Conservation (phyloP, 768 basidiomycete species). For the Calocybe gangraenosa region DNA sequence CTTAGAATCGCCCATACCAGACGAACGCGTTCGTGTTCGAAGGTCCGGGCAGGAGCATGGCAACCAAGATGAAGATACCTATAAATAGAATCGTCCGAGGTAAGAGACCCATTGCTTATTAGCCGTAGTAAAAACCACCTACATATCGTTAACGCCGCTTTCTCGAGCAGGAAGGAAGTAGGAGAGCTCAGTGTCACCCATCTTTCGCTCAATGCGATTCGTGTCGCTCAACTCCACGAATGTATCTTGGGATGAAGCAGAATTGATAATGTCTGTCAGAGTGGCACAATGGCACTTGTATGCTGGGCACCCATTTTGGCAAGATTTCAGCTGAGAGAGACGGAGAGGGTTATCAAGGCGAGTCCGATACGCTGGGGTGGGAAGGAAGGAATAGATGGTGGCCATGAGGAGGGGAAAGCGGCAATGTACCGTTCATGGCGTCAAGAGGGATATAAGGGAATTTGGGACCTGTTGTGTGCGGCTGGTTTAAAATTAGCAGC, state of each 20-base stretch:
- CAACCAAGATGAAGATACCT: constrained; percentile 84
- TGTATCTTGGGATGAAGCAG: constrained; percentile 17
- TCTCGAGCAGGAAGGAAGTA: constrained; percentile 81
- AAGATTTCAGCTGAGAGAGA: neutral
- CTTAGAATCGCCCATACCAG: constrained; percentile 72
- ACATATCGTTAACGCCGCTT: constrained; percentile 87
- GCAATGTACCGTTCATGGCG: neutral
- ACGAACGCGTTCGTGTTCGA: constrained; percentile 45
- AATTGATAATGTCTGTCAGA: neutral
- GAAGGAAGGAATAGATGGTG: neutral
- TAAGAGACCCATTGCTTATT: neutral
- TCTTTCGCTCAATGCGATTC: constrained; percentile 38
- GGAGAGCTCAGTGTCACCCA: constrained; percentile 75
- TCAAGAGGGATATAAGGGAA: constrained; percentile 2
- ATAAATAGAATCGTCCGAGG: neutral
- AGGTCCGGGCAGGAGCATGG: constrained; percentile 36
- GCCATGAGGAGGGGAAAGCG: neutral
- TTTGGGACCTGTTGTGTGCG: no score
- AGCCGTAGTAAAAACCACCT: constrained; percentile 21
- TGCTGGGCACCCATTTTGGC: constrained; percentile 6
- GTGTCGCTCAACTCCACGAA: constrained; percentile 10
- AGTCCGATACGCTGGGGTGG: neutral
- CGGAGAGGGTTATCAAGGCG: neutral
- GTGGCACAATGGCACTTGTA: constrained; percentile 2
- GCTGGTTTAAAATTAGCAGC: no score